Evolutionary conservation across 306 rosid genomes (phyloP).

Genomic region (Medicago truncatula): MtrunA17r5.0-ANR NC_053044.1:43294501-43295000

Average conservation of each 20-base stretch:
- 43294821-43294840: conserved; percentile 99
- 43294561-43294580: conserved; percentile 31
- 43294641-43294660: conserved; percentile 99
- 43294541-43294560: conserved; percentile 30
- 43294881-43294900: conserved; percentile 2
- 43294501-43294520: neutral
- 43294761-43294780: conserved; percentile 94
- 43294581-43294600: conserved; percentile 81
- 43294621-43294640: conserved; percentile 99
- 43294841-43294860: conserved; percentile 99
- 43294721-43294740: conserved; percentile 87
- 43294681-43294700: conserved; percentile 93
- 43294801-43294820: conserved; percentile 97
- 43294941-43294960: neutral
- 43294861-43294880: conserved; percentile 61
- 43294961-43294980: conserved; percentile 29
- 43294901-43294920: conserved; percentile 29
- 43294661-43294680: conserved; percentile 98
- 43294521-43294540: conserved; percentile 24
- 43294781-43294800: conserved; percentile 98
- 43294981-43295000: conserved; percentile 6
- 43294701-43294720: conserved; percentile 86
- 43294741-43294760: conserved; percentile 99
- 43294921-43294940: neutral
- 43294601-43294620: conserved; percentile 98